phyloP scores from a whole-genome alignment of 352 stramenopile species.

The Blastocystis hominis region DNA sequence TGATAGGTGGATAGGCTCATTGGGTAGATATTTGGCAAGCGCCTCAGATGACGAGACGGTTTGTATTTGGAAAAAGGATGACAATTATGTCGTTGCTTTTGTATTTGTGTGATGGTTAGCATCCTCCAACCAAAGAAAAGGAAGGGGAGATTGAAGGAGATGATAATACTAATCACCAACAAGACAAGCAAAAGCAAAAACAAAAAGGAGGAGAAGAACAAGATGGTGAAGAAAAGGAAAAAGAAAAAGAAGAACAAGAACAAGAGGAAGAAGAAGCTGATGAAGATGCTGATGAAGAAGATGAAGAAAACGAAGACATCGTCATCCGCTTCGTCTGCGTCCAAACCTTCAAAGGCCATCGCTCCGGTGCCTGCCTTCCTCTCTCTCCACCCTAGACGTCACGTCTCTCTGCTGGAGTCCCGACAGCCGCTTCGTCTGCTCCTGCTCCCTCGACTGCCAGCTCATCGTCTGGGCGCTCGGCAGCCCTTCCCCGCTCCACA shows the following conservation, averaged over 20 bases:
- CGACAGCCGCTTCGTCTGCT: slow-evolving; percentile 31
- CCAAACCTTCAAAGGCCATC: slow-evolving; percentile 33
- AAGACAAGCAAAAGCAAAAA: neutral
- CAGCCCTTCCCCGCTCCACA: neutral
- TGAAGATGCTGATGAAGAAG: neutral
- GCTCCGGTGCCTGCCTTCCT: neutral
- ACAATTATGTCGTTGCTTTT: neutral
- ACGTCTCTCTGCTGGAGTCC: slow-evolving; percentile 34
- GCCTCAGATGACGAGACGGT: slow-evolving; percentile 47
- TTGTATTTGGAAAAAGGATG: slow-evolving; percentile 22
- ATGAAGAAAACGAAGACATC: slow-evolving; percentile 12
- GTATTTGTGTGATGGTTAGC: neutral
- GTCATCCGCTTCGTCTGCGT: slow-evolving; percentile 28
- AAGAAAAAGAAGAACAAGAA: neutral
- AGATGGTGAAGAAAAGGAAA: neutral
- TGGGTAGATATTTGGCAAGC: slow-evolving; percentile 14
- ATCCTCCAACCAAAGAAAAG: neutral
- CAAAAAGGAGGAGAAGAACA: neutral
- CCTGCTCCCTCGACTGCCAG: slow-evolving; percentile 4
- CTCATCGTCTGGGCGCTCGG: slow-evolving; percentile 20
- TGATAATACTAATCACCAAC: neutral
- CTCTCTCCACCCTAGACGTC: neutral
- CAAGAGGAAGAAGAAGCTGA: neutral
- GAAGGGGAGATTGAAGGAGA: neutral
- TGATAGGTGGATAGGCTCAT: neutral